A percentile compares a stretch with the other conserved stretches of the same genome.
These are phyloP conservation scores for Triticum urartu DNA, from an alignment of 176 grass and related monocot species.

Conservation along the genomic window DNA sequence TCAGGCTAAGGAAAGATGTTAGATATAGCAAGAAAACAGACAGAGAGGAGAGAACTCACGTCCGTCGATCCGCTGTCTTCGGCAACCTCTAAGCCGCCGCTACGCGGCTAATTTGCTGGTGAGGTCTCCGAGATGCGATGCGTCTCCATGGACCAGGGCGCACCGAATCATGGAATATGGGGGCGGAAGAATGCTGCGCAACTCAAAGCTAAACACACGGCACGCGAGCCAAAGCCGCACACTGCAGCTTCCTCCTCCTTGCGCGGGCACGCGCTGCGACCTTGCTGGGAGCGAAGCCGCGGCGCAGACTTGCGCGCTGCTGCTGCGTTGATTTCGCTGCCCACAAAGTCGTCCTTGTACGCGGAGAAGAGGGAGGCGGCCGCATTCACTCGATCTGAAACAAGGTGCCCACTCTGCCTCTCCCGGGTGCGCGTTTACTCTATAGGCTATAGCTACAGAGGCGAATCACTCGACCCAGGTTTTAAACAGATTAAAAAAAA, in stretches of 20 bases:
- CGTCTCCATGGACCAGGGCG: background rate
- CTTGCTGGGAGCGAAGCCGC: background rate
- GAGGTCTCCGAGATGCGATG: background rate
- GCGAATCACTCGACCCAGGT: no score
- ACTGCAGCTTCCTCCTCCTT: background rate
- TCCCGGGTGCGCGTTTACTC: no score
- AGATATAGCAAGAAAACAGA: background rate
- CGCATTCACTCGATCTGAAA: no score
- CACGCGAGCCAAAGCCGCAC: background rate
- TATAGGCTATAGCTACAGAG: no score
- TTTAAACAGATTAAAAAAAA: no score
- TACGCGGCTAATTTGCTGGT: background rate
- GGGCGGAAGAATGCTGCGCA: no score
- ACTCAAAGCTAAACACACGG: background rate
- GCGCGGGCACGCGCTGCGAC: background rate
- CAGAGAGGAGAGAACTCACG: background rate
- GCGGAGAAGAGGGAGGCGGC: background rate
- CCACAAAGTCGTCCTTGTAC: background rate
- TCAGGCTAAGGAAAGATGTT: background rate
- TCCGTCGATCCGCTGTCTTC: background rate
- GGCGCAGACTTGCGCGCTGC: background rate
- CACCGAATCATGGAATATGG: background rate
- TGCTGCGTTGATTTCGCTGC: background rate
- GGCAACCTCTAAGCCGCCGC: background rate
- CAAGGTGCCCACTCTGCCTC: no score